Base-by-base conservation (phyloP, 2,329 filamentous ascomycete species). In the Aspergillus aculeatus region DNA sequence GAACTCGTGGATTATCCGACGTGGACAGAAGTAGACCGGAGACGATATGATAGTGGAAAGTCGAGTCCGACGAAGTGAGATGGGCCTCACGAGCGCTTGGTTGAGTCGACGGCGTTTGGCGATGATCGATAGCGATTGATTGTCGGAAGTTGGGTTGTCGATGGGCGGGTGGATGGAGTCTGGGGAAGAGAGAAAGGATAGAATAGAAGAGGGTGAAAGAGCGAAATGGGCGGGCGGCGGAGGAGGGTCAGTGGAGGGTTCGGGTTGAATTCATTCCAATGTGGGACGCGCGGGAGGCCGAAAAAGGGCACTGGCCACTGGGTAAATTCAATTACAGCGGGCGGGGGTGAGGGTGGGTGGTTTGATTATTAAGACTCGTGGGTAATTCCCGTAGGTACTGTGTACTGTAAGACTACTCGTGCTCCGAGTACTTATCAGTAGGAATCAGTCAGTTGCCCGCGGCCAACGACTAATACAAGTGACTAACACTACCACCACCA, bases 251-350 rank as follows among this genome's bases (percentile, higher is more conserved):
- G 26, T 29, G 26, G 26, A 29, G 26, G 26, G 26, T 29, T 29
- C 26, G 55, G 56, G 58, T 58, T 47, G 47, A 60, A 48, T 32
- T 29, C 32, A 48, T 41, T 47, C 51, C 31, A 58, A 48, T 57
- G 58, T 59, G 52, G 52, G 58, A 56, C 24, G 55, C 35, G 54
- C 49, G 62, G 54, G 54, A 57, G 57, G 58, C 56, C 38, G 60
- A 52, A 56, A 53, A 56, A 29, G 55, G 58, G 47, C 52, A 47
- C 50, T 48, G 60, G 38, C 38, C 38, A 60, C 47, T 58, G 58
- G 56, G 59, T 16, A 44, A 19, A 19, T 16, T 16, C 58, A 49
- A 61, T 61, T 57, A 35, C 47, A 29, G 26, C 52, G 56, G 52
- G 52, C 3, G 23, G 23, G 23, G 23, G 23, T 23, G 4, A 4